These are phyloP conservation scores for Aphanomyces astaci DNA, from an alignment of 352 stramenopile species.

Conservation along the genomic window DNA sequence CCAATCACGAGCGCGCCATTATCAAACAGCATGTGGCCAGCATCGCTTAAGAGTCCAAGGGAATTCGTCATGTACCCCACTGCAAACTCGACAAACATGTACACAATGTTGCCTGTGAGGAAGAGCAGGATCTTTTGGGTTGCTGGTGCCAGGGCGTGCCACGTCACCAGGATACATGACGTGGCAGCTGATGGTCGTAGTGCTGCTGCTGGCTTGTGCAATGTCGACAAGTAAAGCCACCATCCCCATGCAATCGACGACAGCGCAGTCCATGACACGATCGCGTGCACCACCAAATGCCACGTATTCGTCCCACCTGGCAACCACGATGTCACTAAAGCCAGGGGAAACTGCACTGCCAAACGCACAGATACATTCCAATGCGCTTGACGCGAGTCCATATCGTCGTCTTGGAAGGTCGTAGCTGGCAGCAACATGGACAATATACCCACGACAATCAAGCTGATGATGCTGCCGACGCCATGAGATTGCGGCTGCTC, in stretches of 20 bases:
- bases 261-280: conserved; percentile 10
- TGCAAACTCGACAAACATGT: conserved; percentile 83
- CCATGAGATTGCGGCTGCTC: too few species aligned
- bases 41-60: conserved; percentile 77
- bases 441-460: neutral
- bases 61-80: conserved; percentile 82
- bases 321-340: neutral
- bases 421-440: neutral
- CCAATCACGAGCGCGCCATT: conserved; percentile 79
- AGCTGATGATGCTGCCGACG: too few species aligned
- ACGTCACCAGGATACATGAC: neutral
- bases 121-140: conserved; percentile 75
- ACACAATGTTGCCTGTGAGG: conserved; percentile 64
- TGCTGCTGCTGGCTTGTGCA: neutral
- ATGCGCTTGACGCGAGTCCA: neutral
- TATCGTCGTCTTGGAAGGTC: neutral
- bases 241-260: conserved; percentile 13
- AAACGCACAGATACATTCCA: conserved; percentile 5
- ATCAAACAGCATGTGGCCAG: conserved; percentile 86
- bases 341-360: conserved; percentile 4
- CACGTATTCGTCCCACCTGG: neutral
- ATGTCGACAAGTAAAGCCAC: neutral
- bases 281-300: conserved; percentile 2
- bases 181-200: too few species aligned
- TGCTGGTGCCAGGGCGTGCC: neutral